A percentile compares a stretch with the other conserved stretches of the same genome.
These are phyloP conservation scores for Cinnamomum chago DNA, from an alignment of 164 flowering plant species.

Conservation along the genomic window DNA sequence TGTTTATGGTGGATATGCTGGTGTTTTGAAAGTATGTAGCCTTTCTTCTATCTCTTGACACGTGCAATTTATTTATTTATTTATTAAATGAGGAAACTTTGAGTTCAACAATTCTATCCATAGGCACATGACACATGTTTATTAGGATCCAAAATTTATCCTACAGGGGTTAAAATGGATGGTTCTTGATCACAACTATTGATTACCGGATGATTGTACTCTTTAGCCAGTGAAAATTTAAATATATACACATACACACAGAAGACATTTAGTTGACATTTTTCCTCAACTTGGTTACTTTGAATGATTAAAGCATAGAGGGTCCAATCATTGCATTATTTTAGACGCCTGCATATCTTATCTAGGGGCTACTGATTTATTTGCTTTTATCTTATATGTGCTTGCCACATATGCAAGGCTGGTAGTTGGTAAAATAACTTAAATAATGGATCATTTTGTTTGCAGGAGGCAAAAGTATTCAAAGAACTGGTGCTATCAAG, in stretches of 20 bases:
- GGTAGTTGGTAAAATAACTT: too few relatives aligned
- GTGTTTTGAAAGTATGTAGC: slow-evolving; percentile 64
- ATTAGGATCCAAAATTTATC: background rate
- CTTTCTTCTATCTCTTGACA: background rate
- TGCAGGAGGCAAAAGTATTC: slow-evolving; percentile 63
- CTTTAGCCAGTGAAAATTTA: too few relatives aligned
- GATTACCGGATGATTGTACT: too few relatives aligned
- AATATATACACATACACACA: too few relatives aligned
- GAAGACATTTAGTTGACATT: too few relatives aligned
- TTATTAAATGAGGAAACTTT: background rate
- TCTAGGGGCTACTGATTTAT: background rate
- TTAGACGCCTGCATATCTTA: background rate
- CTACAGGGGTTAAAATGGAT: background rate
- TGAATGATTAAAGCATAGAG: too few relatives aligned
- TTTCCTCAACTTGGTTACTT: too few relatives aligned
- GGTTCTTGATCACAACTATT: too few relatives aligned
- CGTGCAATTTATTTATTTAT: background rate
- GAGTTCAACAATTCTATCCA: background rate
- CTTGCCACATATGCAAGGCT: too few relatives aligned
- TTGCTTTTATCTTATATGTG: background rate
- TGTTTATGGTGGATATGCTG: slow-evolving; percentile 83
- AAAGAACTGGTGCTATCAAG: slow-evolving; percentile 51
- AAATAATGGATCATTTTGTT: background rate
- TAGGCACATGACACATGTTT: background rate
- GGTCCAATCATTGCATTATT: too few relatives aligned